Conservation (phyloP, 192 early-diverging fungal genomes). For the Hyaloraphidium curvatum region DNA sequence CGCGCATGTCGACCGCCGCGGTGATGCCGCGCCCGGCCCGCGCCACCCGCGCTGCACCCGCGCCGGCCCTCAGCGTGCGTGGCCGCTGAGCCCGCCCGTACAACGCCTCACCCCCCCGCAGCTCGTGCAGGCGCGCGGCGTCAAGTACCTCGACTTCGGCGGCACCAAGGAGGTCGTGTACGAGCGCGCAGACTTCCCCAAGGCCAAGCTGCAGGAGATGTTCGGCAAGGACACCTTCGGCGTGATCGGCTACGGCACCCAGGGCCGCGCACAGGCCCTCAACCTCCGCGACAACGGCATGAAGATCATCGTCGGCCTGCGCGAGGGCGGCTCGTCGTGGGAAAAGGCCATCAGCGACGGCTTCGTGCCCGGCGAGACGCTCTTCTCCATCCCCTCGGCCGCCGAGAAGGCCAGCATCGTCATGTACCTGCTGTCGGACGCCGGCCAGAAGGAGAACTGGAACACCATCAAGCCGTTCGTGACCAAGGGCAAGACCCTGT, state of each 20-base stretch:
- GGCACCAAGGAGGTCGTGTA: slow-evolving; percentile 79
- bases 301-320: slow-evolving; percentile 85
- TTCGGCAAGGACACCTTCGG: slow-evolving; percentile 87
- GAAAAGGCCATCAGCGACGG: slow-evolving; percentile 81
- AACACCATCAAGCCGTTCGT: slow-evolving; percentile 62
- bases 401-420: slow-evolving; percentile 74
- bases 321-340: slow-evolving; percentile 76
- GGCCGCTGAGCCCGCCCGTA: not conserved
- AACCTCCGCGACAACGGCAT: slow-evolving; percentile 92
- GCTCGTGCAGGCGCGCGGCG: slow-evolving; percentile 37
- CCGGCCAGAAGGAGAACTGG: slow-evolving; percentile 86
- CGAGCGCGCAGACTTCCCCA: slow-evolving; percentile 85
- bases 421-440: slow-evolving; percentile 79
- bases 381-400: slow-evolving; percentile 85
- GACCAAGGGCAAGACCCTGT: slow-evolving; percentile 93
- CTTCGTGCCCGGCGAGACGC: slow-evolving; percentile 86
- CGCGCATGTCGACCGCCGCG: slow-evolving; percentile 7
- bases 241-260: slow-evolving; percentile 85
- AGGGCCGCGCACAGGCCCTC: slow-evolving; percentile 81
- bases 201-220: slow-evolving; percentile 70
- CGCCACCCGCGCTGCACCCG: not conserved
- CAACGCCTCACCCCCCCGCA: not conserved
- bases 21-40: slow-evolving; percentile 5
- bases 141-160: slow-evolving; percentile 91
- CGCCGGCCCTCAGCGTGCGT: not conserved